Evolutionary conservation across 345 rosid species (phyloP).

Genomic region (Moricandia arvensis): DNA sequence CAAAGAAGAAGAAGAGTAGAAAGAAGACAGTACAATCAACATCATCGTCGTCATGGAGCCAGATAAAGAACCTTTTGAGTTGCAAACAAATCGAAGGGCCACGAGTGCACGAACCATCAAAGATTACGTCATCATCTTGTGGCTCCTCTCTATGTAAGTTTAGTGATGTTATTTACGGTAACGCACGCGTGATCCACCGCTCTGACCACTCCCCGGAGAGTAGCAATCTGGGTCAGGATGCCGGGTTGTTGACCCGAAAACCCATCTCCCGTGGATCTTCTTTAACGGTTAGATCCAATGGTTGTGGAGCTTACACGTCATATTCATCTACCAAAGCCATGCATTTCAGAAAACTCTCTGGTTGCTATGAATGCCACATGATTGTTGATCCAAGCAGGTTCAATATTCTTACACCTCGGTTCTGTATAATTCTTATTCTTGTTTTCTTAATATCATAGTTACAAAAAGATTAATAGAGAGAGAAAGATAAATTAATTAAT

Average conservation of each 20-base stretch:
- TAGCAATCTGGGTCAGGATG: conserved; percentile 68
- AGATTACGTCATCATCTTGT: conserved; percentile 51
- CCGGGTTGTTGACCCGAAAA: conserved; percentile 56
- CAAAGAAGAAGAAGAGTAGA: conserved; percentile 28
- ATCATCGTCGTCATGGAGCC: conserved; percentile 57
- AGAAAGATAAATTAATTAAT: background rate
- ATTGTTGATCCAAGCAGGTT: conserved; percentile 40
- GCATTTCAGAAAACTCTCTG: conserved; percentile 38
- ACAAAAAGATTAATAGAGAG: background rate
- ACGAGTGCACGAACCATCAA: conserved; percentile 69
- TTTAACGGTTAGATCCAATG: conserved; percentile 33
- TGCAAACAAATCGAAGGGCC: conserved; percentile 83
- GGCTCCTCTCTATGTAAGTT: conserved; percentile 32
- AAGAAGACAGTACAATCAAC: conserved; percentile 38
- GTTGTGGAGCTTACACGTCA: conserved; percentile 36
- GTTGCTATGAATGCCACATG: conserved; percentile 43
- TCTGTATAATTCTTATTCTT: background rate
- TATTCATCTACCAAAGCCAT: conserved; percentile 36
- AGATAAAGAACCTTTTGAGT: conserved; percentile 79
- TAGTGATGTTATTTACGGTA: conserved; percentile 36
- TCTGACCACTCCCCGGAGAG: conserved; percentile 58
- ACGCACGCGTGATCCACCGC: conserved; percentile 37
- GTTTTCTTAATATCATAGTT: background rate
- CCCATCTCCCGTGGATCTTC: conserved; percentile 32
- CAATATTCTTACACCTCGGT: background rate